Evolutionary conservation across 495 filamentous ascomycete genomes (phyloP), one percentile per base, ranked within the genome.

Genomic region (Jackrogersella minutella): DNA sequence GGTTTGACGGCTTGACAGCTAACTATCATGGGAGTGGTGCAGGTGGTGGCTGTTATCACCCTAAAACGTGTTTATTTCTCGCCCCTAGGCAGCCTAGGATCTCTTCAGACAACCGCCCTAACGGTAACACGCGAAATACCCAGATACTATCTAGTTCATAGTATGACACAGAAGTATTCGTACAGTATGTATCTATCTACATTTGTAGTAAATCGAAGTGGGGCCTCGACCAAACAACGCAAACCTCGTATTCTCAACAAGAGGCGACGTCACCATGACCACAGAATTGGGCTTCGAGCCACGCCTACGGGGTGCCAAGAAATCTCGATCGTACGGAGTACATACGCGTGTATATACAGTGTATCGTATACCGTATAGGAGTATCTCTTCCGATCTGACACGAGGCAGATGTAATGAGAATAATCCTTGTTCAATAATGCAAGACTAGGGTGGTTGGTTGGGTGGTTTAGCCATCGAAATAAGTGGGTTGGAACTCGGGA

Each of bases 231-330:
- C 26, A 64, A 64, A 34, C 49, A 54, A 44, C 51, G 22, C 31
- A 63, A 63, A 68, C 59, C 65, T 68, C 65, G 65, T 68, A 68
- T 68, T 68, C 65, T 40, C 59, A 55, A 59, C 31, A 67, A 41
- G 37, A 63, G 21, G 54, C 59, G 59, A 68, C 65, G 65, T 68
- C 65, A 68, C 58, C 33, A 62, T 63, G 53, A 63, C 21, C 58
- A 58, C 58, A 53, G 26, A 30, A 7, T 3, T 30, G 64, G 30
- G 36, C 30, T 53, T 26, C 46, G 44, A 36, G 37, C 54, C 46
- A 44, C 52, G 46, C 21, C 61, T 50, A 37, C 56, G 30, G 36
- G 41, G 26, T 3, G 3, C 55, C 63, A 67, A 62, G 43, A 43
- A 40, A 58, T 46, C 19, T 50, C 26, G 14, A 60, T 54, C 55